These are phyloP conservation scores for Oldenlandia corymbosa DNA, from an alignment of 257 asterid genomes.

Conservation along the genomic window DNA sequence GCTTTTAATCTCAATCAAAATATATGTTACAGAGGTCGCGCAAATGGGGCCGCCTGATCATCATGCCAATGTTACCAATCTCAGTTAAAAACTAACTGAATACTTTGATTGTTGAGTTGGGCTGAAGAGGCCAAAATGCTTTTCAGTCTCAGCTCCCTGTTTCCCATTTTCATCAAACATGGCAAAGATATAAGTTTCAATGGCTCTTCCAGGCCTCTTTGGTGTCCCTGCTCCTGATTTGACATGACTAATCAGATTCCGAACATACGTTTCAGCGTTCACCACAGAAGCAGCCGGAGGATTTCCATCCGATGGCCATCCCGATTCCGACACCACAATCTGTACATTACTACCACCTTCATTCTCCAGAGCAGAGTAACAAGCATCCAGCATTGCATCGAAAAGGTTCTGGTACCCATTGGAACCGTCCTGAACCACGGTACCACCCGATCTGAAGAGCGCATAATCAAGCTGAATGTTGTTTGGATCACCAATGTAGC, in stretches of 20 bases:
- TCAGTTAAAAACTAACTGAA: constrained; percentile 17
- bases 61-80: no score
- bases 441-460: constrained; percentile 9
- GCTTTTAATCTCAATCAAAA: no score
- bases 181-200: constrained; percentile 50
- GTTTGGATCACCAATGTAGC: constrained; percentile 3
- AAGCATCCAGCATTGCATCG: constrained; percentile 32
- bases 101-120: constrained; percentile 31
- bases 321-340: constrained; percentile 34
- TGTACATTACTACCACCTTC: constrained; percentile 20
- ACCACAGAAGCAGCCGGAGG: constrained; percentile 10
- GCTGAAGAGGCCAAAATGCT: constrained; percentile 40
- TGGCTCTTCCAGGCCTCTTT: constrained; percentile 21
- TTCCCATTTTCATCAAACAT: constrained; percentile 55
- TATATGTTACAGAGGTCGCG: no score
- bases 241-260: constrained; percentile 21
- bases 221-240: constrained; percentile 29
- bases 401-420: constrained; percentile 29
- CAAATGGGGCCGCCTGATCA: no score
- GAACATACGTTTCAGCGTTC: constrained; percentile 13
- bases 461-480: constrained; percentile 18
- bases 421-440: constrained; percentile 18
- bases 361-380: constrained; percentile 27
- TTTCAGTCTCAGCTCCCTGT: constrained; percentile 19
- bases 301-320: constrained; percentile 38